phyloP scores from a whole-genome alignment of 192 early-diverging fungal genomes.

The Mortierella hygrophila region DNA sequence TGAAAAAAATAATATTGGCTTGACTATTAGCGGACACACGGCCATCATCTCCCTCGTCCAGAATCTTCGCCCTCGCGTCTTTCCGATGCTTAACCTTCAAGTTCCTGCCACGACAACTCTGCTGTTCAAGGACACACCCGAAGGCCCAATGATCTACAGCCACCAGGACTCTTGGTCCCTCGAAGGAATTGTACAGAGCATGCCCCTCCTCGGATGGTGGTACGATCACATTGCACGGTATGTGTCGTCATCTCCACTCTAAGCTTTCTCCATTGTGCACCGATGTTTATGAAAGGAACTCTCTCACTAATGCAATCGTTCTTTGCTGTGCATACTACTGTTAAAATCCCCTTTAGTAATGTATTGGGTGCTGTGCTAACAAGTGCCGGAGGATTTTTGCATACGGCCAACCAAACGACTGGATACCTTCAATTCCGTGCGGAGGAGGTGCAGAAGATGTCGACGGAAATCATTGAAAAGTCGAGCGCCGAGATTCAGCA shows the following conservation, averaged over 20 bases:
- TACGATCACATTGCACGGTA: constrained; percentile 66
- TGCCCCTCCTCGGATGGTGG: constrained; percentile 69
- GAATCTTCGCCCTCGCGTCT: constrained; percentile 62
- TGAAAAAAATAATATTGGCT: no score
- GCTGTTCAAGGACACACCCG: constrained; percentile 61
- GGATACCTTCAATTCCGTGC: constrained; percentile 48
- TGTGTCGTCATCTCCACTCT: background rate
- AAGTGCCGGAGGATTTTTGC: constrained; percentile 62
- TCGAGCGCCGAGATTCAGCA: constrained; percentile 43
- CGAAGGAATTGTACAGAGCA: constrained; percentile 67
- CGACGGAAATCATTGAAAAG: constrained; percentile 52
- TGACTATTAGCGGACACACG: constrained; percentile 54
- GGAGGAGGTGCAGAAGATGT: constrained; percentile 51
- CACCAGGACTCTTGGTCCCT: constrained; percentile 72
- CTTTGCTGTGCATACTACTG: background rate
- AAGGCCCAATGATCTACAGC: constrained; percentile 63
- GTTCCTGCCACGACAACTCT: constrained; percentile 67
- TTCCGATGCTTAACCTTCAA: constrained; percentile 61
- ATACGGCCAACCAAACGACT: constrained; percentile 60
- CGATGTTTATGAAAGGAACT: background rate
- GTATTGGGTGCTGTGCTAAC: constrained; percentile 62
- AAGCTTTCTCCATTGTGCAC: background rate
- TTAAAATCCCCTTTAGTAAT: constrained; percentile 14
- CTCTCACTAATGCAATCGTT: background rate
- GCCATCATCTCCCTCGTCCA: constrained; percentile 66